Evolutionary conservation across 208 protist genomes (phyloP).

Genomic region (Crithidia bombi): DNA sequence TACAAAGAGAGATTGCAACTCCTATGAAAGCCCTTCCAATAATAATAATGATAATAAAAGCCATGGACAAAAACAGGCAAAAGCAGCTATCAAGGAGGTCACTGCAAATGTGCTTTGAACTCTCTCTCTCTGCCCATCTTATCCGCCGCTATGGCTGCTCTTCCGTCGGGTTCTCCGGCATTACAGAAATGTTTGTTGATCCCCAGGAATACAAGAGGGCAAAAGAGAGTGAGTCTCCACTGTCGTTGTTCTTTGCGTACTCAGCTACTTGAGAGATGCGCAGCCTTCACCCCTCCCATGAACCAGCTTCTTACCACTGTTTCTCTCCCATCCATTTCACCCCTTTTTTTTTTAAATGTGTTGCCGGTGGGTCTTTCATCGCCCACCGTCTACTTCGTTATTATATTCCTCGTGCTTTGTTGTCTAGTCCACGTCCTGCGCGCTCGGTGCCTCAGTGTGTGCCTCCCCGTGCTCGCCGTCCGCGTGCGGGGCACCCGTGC

Average conservation of each 20-base stretch:
- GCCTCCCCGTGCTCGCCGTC: constrained; percentile 13
- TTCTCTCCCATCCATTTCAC: not conserved
- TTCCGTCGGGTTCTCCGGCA: not conserved
- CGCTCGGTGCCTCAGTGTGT: constrained; percentile 24
- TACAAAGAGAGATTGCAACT: not conserved
- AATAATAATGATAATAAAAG: not conserved
- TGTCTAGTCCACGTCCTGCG: constrained; percentile 66
- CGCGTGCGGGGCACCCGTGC: constrained; percentile 4
- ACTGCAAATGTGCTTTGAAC: constrained; percentile 8
- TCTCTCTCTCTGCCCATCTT: constrained; percentile 8
- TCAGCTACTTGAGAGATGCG: no score
- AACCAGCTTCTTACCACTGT: not conserved
- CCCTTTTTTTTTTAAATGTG: not conserved
- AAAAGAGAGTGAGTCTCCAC: constrained; percentile 13
- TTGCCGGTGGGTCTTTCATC: no score
- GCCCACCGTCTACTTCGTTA: not conserved
- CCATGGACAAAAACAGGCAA: no score
- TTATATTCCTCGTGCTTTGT: not conserved
- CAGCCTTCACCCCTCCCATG: no score
- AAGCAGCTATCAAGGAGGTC: no score
- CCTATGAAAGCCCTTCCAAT: not conserved
- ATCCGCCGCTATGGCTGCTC: not conserved
- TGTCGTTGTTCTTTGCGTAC: not conserved
- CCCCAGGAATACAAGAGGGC: constrained; percentile 1
- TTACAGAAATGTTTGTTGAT: not conserved